A percentile compares a stretch with the other conserved stretches of the same genome.
phyloP scores from a whole-genome alignment of 2,329 filamentous ascomycete genomes.

The Calonectria montana region DNA sequence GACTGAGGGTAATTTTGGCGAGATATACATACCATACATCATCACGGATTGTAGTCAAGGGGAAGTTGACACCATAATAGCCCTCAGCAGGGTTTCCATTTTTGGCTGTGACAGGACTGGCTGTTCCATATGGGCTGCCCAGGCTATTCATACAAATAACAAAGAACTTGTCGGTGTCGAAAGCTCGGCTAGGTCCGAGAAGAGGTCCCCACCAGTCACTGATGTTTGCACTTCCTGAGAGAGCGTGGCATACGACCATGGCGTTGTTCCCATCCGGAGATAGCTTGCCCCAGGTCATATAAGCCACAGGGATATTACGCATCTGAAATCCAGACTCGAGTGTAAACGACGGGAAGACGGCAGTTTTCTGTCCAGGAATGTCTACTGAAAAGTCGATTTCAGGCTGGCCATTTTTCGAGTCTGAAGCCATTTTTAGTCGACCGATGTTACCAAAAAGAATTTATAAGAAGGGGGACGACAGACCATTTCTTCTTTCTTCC shows the following conservation, averaged over 20 bases:
- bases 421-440: too few species aligned
- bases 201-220: conserved; percentile 90
- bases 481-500: too few species aligned
- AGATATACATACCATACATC: conserved; percentile 82
- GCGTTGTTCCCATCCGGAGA: conserved; percentile 72
- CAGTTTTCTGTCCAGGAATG: conserved; percentile 89
- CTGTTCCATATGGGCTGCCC: conserved; percentile 86
- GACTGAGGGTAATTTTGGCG: neutral
- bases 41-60: conserved; percentile 92
- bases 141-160: conserved; percentile 88
- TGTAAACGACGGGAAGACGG: conserved; percentile 87
- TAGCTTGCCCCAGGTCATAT: conserved; percentile 73
- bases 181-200: conserved; percentile 81
- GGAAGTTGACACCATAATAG: conserved; percentile 96
- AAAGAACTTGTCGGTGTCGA: conserved; percentile 86
- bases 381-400: conserved; percentile 92
- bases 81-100: conserved; percentile 80
- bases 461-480: too few species aligned
- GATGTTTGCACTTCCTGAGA: conserved; percentile 87
- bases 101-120: conserved; percentile 87
- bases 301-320: conserved; percentile 78
- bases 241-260: conserved; percentile 84
- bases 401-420: conserved; percentile 63
- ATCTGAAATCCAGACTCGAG: conserved; percentile 92
- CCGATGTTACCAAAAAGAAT: too few species aligned